Evolutionary conservation across 2,329 filamentous ascomycete species (phyloP).

Genomic region (Penicillium aurantiogriseum): DNA sequence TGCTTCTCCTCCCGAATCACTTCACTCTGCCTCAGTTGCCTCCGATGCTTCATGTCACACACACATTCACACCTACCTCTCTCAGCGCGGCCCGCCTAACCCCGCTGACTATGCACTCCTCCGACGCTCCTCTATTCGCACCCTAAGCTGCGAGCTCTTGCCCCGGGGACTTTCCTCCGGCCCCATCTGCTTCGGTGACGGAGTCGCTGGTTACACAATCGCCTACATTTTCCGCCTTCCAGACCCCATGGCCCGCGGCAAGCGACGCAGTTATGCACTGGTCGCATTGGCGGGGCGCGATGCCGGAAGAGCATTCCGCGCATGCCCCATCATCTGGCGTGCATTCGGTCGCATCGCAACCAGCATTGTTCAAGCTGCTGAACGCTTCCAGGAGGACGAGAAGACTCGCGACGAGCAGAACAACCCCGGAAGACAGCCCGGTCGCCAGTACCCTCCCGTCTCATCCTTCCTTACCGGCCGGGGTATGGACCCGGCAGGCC

Average conservation of each 20-base stretch:
- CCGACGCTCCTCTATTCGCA: conserved; percentile 58
- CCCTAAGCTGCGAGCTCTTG: conserved; percentile 56
- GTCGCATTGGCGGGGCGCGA: conserved; percentile 58
- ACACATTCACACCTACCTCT: conserved; percentile 58
- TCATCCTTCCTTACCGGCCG: conserved; percentile 60
- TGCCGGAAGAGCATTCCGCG: conserved; percentile 46
- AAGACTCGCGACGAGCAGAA: conserved; percentile 43
- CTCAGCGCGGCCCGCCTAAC: conserved; percentile 56
- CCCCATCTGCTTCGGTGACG: conserved; percentile 58
- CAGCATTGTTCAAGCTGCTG: conserved; percentile 49
- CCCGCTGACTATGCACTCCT: conserved; percentile 55
- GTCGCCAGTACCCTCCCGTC: conserved; percentile 53
- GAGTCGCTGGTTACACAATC: conserved; percentile 57
- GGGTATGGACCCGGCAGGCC: conserved; percentile 56
- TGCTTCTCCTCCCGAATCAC: conserved; percentile 39
- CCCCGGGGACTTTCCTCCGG: conserved; percentile 57
- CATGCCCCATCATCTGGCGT: conserved; percentile 51
- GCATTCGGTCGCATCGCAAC: conserved; percentile 56
- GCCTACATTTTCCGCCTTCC: conserved; percentile 60
- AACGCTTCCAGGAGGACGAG: conserved; percentile 46
- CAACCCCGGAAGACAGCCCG: conserved; percentile 25
- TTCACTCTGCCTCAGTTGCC: conserved; percentile 42
- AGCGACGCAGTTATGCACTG: conserved; percentile 57
- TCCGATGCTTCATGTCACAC: conserved; percentile 52
- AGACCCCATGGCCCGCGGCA: conserved; percentile 57